Evolutionary conservation across 805 yeast species (phyloP), one percentile per base, ranked within the genome.

Genomic region (Saccharomyces mikatae): DNA sequence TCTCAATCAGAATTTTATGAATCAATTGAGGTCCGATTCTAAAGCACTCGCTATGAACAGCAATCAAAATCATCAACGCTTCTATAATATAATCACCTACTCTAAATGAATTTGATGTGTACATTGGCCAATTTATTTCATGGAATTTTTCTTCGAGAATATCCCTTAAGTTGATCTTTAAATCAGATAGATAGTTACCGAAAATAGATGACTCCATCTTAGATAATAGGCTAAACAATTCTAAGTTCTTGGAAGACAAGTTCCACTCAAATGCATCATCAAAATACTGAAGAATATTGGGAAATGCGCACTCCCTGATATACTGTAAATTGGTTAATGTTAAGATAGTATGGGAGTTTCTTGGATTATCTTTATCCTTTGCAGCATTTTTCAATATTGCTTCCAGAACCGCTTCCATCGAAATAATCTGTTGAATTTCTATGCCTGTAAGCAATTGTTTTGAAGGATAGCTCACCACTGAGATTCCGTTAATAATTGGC

Each of bases 271-370:
- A 82, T 2, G 72, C 71, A 6, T 70, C 62, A 58, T 83, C 85
- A 62, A 80, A 83, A 52, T 70, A 69, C 49, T 74, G 75, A 13
- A 82, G 63, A 21, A 82, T 67, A 24, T 68, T 64, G 0, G 87
- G 84, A 27, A 85, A 71, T 2, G 80, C 72, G 2, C 61, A 65
- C 24, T 69, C 70, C 31, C 77, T 71, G 30, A 86, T 67, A 49
- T 74, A 74, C 48, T 76, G 77, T 49, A 85, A 65, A 60, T 84
- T 84, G 47, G 83, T 76, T 47, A 84, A 65, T 0, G 86, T 77
- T 41, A 80, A 62, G 41, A 82, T 69, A 13, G 81, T 72, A 55
- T 79, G 79, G 6, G 76, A 65, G 51, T 79, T 73, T 59, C 73
- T 72, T 36, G 70, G 65, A 24, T 67, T 66, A 36, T 71, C 73